A percentile compares a stretch with the other conserved stretches of the same genome.
Conservation (phyloP, 345 rosid species). For the Anastatica hierochuntica region DNA sequence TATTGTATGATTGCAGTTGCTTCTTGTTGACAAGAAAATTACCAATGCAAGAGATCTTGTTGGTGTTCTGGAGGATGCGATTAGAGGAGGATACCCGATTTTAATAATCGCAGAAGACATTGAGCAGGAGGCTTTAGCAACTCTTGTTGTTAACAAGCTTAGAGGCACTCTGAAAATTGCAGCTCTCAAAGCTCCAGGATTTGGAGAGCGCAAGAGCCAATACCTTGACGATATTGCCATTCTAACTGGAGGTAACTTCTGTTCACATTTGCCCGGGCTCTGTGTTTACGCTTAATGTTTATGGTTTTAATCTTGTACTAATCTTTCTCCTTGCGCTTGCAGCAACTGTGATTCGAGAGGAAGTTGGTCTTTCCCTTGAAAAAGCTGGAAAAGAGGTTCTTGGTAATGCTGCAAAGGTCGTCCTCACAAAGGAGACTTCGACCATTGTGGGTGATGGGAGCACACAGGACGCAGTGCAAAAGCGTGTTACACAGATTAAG, state of each 20-base stretch:
- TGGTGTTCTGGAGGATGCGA: constrained; percentile 79
- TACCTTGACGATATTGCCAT: constrained; percentile 97
- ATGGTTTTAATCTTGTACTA: not conserved
- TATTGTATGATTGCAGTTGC: constrained; percentile 46
- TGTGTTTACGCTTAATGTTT: not conserved
- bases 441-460: constrained; percentile 97
- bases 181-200: constrained; percentile 95
- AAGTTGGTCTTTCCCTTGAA: constrained; percentile 91
- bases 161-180: constrained; percentile 92
- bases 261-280: not conserved
- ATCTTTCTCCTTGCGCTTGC: not conserved
- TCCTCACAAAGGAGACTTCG: constrained; percentile 82
- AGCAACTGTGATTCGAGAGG: constrained; percentile 92
- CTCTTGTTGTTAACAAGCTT: constrained; percentile 92
- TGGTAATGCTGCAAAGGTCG: constrained; percentile 86
- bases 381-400: constrained; percentile 88
- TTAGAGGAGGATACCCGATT: constrained; percentile 67
- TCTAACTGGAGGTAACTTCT: constrained; percentile 55
- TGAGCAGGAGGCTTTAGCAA: constrained; percentile 95
- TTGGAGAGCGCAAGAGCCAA: constrained; percentile 93
- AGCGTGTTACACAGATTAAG: constrained; percentile 82
- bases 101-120: constrained; percentile 86
- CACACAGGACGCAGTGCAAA: constrained; percentile 88
- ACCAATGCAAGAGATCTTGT: constrained; percentile 94
- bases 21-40: constrained; percentile 93